Evolutionary conservation across 2,329 filamentous ascomycete genomes (phyloP).

Genomic region (Epichloe festucae): DNA sequence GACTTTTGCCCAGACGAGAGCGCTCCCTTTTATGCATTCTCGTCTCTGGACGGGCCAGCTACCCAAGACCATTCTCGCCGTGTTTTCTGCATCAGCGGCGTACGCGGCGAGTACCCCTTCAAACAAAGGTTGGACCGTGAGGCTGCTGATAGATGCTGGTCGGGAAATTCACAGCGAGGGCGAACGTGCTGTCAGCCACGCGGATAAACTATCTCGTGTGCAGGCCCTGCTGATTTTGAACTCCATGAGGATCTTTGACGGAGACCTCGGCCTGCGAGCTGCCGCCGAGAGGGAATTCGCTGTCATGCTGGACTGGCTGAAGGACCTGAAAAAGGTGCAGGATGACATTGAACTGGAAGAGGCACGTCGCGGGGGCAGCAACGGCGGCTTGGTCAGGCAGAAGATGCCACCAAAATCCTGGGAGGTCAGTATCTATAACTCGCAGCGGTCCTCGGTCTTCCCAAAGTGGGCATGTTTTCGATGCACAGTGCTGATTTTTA

Average conservation of each 20-base stretch:
- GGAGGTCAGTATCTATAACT: conserved; percentile 21
- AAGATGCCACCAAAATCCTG: conserved; percentile 25
- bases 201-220: conserved; percentile 28
- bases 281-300: conserved; percentile 27
- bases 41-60: conserved; percentile 27
- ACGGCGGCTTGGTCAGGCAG: conserved; percentile 9
- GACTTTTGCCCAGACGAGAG: conserved; percentile 22
- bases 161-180: conserved; percentile 24
- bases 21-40: conserved; percentile 30
- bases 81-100: conserved; percentile 26
- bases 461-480: not conserved
- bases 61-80: conserved; percentile 26
- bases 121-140: conserved; percentile 27
- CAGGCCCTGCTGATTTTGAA: conserved; percentile 30
- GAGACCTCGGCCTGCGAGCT: conserved; percentile 26
- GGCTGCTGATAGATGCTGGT: conserved; percentile 24
- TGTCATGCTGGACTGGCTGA: conserved; percentile 24
- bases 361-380: conserved; percentile 10
- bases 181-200: conserved; percentile 16
- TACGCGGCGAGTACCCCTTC: conserved; percentile 24
- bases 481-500: not conserved
- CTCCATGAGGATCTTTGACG: conserved; percentile 30
- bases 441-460: no score
- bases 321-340: conserved; percentile 19
- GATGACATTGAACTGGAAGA: conserved; percentile 20